Evolutionary conservation across 225 moss, liverwort and hornwort genomes (phyloP).

Genomic region (Asterella californica): DNA sequence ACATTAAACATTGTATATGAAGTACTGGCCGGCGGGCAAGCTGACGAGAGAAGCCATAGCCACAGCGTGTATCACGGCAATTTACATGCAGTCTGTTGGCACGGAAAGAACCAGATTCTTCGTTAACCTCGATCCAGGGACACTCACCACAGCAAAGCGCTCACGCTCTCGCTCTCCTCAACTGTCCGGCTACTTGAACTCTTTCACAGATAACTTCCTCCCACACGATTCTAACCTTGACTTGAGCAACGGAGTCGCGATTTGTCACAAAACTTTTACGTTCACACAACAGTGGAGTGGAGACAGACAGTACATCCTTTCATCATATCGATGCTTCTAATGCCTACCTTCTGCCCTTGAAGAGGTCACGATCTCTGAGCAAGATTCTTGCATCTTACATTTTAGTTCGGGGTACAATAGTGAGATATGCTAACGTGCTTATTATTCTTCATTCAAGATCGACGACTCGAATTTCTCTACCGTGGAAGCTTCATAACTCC

Average conservation of each 20-base stretch:
- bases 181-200: not conserved
- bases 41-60: slow-evolving; percentile 18
- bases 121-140: not conserved
- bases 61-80: slow-evolving; percentile 11
- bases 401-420: no score
- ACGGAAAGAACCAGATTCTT: not conserved
- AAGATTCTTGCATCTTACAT: slow-evolving; percentile 27
- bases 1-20: not conserved
- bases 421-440: no score
- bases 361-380: slow-evolving; percentile 13
- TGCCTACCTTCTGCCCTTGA: slow-evolving; percentile 28
- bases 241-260: not conserved
- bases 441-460: no score
- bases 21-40: not conserved
- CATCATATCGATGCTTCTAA: not conserved
- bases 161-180: not conserved
- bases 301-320: not conserved
- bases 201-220: slow-evolving; percentile 18
- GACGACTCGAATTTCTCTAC: no score
- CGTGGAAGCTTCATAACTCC: no score
- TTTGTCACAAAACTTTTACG: not conserved
- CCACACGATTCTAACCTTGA: not conserved
- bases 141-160: not conserved
- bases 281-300: not conserved
- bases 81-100: not conserved